A percentile compares a stretch with the other conserved stretches of the same genome.
Conservation (phyloP, 805 yeast genomes). For the Zygotorulaspora danielsina region DNA sequence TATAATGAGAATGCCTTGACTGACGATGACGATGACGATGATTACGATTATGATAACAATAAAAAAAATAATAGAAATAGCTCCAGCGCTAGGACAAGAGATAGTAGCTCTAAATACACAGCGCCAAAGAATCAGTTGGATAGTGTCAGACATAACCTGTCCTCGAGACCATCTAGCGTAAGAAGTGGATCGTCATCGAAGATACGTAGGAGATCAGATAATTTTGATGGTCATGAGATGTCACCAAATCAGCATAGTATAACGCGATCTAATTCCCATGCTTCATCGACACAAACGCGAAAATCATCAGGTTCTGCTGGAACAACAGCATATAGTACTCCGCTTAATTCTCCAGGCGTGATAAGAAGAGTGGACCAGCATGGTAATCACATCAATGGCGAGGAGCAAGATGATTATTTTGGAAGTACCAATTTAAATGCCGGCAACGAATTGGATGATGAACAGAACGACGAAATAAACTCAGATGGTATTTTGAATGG, state of each 20-base stretch:
- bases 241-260: conserved; percentile 14
- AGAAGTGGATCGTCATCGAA: conserved; percentile 24
- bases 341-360: conserved; percentile 32
- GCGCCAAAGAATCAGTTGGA: conserved; percentile 12
- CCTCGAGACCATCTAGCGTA: conserved; percentile 27
- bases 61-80: conserved; percentile 6
- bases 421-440: conserved; percentile 7
- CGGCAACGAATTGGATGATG: conserved; percentile 1
- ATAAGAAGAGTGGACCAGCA: conserved; percentile 9
- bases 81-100: conserved; percentile 11
- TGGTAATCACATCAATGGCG: conserved; percentile 4
- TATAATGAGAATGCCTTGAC: conserved; percentile 32
- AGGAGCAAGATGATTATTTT: conserved; percentile 24
- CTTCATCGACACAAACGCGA: conserved; percentile 31
- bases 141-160: conserved; percentile 20
- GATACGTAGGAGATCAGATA: conserved; percentile 25
- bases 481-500: conserved; percentile 2
- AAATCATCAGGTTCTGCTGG: conserved; percentile 32
- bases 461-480: neutral
- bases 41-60: conserved; percentile 12
- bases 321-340: conserved; percentile 33
- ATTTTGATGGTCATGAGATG: conserved; percentile 3
- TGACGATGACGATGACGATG: conserved; percentile 30
- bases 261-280: conserved; percentile 28
- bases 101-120: neutral